Percentiles rank a stretch among this genome's conserved stretches.
These are phyloP conservation scores for Yamagishiella unicocca DNA, from an alignment of 139 green algal genomes.

Conservation along the genomic window DNA sequence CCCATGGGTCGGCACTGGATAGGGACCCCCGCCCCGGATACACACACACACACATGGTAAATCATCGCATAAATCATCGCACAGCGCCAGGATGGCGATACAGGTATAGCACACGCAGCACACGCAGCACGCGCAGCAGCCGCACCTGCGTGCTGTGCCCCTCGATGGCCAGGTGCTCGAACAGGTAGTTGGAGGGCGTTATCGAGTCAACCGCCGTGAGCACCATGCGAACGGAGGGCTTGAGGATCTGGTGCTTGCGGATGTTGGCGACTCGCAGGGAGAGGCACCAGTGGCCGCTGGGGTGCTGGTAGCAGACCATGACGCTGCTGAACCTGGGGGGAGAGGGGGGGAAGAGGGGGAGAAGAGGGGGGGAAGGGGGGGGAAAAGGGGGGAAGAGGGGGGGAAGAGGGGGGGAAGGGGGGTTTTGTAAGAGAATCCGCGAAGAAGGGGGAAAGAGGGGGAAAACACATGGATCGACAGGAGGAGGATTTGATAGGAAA, in stretches of 20 bases:
- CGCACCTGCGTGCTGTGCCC: conserved; percentile 20
- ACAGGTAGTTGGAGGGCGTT: conserved; percentile 68
- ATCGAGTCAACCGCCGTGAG: conserved; percentile 71
- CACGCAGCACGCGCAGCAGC: too few species aligned
- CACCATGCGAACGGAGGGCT: conserved; percentile 62
- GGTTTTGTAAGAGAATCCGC: neutral
- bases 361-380: neutral
- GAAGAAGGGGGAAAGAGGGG: neutral
- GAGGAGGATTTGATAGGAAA: too few species aligned
- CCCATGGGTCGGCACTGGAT: too few species aligned
- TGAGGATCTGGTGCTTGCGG: conserved; percentile 75
- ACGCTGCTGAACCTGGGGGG: conserved; percentile 43
- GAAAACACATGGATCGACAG: too few species aligned
- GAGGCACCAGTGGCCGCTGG: conserved; percentile 61
- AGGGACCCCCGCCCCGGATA: too few species aligned
- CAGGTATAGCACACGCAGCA: too few species aligned
- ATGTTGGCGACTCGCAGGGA: conserved; percentile 72
- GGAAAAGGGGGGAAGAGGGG: neutral
- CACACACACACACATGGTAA: too few species aligned
- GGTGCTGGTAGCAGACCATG: conserved; percentile 56
- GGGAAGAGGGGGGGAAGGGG: neutral
- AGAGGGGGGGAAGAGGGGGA: neutral
- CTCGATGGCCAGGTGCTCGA: conserved; percentile 59
- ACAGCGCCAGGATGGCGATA: too few species aligned
- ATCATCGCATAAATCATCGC: too few species aligned